Base-by-base conservation (phyloP, 441 rosid species). In the Bruguiera hainesii region DNA sequence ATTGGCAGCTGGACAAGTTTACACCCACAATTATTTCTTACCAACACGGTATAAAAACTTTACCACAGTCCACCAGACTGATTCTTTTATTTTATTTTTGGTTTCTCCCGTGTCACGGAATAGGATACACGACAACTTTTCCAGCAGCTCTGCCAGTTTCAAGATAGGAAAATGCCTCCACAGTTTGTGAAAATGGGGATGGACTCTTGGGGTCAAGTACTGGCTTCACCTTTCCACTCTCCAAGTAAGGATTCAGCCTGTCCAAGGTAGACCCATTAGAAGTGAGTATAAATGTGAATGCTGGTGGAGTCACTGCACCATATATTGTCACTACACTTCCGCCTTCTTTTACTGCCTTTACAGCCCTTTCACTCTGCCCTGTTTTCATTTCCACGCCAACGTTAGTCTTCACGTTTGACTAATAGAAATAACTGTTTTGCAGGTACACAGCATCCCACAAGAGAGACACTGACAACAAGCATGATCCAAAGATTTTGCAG, bases 361-460 rank as follows among this genome's bases (percentile, higher is more conserved):
- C 85, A 3, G 91, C 91, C 75, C 74, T 82, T 23, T 90, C 91
- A 49, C 90, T 81, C 69, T 87, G 88, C 73, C 93, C 93, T 88
- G 82, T 60, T 60, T 59, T 49, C 15, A 63, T 16, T 53, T 71
- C 60, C 56, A 23, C 20, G 9, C 61, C 1, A 1, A 28, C 4
- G 26, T 6, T 37, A 66, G 67, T 64, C 46, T 11, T 23, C 8
- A 19, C 1, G 58, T 23, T 8, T 18, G 16, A 13, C 18, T 18
- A 30, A 31, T 3, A 57, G 26, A 53, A 21, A 53, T 8, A n/a
- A 53, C 21, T 20, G 23, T 0, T 53, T 53, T 53, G 8, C 15
- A 53, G 15, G 5, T 20, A 4, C 57, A 21, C 29, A 9, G 26
- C 30, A 23, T 23, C 29, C 29, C 28, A 23, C 29, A 55, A 23